Percentiles rank a stretch among this genome's conserved stretches.
These are phyloP conservation scores for Immersiella caudata DNA, from an alignment of 495 filamentous ascomycete species.

Conservation along the genomic window DNA sequence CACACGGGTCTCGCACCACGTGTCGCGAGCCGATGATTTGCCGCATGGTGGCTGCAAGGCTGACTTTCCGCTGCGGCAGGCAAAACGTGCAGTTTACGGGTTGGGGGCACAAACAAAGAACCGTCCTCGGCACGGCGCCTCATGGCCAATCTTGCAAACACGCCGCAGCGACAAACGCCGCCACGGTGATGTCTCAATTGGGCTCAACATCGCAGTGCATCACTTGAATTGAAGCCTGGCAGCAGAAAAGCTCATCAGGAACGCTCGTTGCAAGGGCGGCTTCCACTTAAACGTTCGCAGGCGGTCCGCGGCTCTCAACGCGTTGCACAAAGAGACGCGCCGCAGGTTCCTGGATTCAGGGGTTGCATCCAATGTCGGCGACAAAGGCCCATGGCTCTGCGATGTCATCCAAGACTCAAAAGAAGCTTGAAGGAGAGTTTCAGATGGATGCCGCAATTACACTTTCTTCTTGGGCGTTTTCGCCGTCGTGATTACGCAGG, in stretches of 20 bases:
- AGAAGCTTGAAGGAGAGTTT: not conserved
- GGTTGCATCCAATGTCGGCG: not conserved
- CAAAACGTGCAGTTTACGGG: slow-evolving; percentile 15
- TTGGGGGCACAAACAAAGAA: slow-evolving; percentile 25
- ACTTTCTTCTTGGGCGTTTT: slow-evolving; percentile 1
- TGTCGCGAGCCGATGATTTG: slow-evolving; percentile 23
- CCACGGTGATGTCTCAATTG: slow-evolving; percentile 17
- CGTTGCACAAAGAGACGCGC: slow-evolving; percentile 15
- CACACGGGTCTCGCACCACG: slow-evolving; percentile 16
- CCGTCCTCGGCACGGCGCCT: not conserved
- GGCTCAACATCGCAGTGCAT: not conserved
- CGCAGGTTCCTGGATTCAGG: not conserved
- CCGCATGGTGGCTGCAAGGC: slow-evolving; percentile 29
- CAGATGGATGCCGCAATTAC: not conserved
- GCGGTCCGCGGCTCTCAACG: not conserved
- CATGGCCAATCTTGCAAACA: slow-evolving; percentile 12
- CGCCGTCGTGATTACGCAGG: not conserved
- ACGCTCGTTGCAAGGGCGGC: not conserved
- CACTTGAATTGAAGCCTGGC: not conserved
- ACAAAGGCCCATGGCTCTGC: not conserved
- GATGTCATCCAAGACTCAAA: not conserved
- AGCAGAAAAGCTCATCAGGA: not conserved
- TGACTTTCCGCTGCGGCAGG: slow-evolving; percentile 28
- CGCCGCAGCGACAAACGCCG: not conserved
- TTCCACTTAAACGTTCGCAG: slow-evolving; percentile 16